These are phyloP conservation scores for Metarhizium rileyi DNA, from an alignment of 2,329 filamentous ascomycete genomes.

Conservation along the genomic window DNA sequence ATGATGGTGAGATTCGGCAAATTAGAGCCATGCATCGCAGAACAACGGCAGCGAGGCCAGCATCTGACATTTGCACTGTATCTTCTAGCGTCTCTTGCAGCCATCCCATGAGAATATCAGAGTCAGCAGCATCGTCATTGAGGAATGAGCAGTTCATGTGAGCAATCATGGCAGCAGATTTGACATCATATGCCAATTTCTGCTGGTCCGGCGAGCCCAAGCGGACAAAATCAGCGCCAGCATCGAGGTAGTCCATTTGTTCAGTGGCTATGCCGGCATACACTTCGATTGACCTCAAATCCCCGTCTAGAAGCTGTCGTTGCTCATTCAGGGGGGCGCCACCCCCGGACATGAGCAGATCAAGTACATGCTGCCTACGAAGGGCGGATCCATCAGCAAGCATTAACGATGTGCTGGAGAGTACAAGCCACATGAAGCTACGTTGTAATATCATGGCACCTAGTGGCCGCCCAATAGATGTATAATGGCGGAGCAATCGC, in stretches of 20 bases:
- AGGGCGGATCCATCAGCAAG: slow-evolving; percentile 52
- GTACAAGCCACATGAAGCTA: slow-evolving; percentile 77
- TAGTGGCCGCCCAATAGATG: slow-evolving; percentile 66
- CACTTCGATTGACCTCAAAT: slow-evolving; percentile 47
- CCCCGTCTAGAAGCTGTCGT: slow-evolving; percentile 34
- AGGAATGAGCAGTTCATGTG: slow-evolving; percentile 79
- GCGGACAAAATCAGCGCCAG: slow-evolving; percentile 74
- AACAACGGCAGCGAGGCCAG: slow-evolving; percentile 64
- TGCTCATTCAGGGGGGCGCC: slow-evolving; percentile 30
- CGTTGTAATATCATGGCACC: slow-evolving; percentile 87
- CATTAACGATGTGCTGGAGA: slow-evolving; percentile 66
- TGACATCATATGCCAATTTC: slow-evolving; percentile 74
- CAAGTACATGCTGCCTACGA: slow-evolving; percentile 56
- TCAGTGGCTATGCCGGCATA: slow-evolving; percentile 67
- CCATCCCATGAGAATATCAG: slow-evolving; percentile 73
- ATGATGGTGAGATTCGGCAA: slow-evolving; percentile 62
- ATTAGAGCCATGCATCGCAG: slow-evolving; percentile 76
- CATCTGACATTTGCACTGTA: slow-evolving; percentile 70
- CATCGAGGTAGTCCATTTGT: slow-evolving; percentile 79
- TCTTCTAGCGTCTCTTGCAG: slow-evolving; percentile 75
- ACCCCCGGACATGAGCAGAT: slow-evolving; percentile 56
- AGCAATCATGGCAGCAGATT: slow-evolving; percentile 69
- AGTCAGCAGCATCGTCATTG: slow-evolving; percentile 71
- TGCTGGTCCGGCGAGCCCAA: slow-evolving; percentile 83
- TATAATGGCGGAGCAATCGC: slow-evolving; percentile 74